Conservation (phyloP, 2,329 filamentous ascomycete species). For the Grosmannia huntii region DNA sequence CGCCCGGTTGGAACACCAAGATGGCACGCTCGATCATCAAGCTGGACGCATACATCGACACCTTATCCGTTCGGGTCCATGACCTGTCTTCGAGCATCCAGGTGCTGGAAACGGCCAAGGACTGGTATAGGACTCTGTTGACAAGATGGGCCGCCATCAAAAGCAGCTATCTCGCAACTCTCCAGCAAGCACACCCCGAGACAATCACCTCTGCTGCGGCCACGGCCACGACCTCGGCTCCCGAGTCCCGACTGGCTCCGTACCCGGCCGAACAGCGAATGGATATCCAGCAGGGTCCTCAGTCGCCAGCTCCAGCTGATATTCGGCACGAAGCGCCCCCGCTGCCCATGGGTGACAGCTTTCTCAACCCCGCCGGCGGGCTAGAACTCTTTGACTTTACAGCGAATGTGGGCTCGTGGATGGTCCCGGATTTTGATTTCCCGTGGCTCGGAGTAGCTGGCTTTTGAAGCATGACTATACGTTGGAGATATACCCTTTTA, state of each 20-base stretch:
- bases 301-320: background rate
- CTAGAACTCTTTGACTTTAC: background rate
- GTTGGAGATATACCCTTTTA: background rate
- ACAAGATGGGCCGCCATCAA: background rate
- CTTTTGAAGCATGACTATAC: background rate
- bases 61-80: background rate
- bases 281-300: background rate
- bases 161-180: background rate
- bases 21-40: conserved; percentile 3
- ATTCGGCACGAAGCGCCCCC: background rate
- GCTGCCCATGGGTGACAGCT: background rate
- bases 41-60: conserved; percentile 3
- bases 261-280: background rate
- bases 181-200: background rate
- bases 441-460: background rate
- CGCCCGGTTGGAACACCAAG: conserved; percentile 1
- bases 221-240: background rate
- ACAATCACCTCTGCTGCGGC: no score
- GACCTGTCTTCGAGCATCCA: background rate
- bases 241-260: background rate
- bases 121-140: background rate
- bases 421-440: background rate
- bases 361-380: background rate
- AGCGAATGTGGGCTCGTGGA: background rate
- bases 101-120: background rate